phyloP scores from a whole-genome alignment of 2,329 filamentous ascomycete species.

The Huntiella decipiens region DNA sequence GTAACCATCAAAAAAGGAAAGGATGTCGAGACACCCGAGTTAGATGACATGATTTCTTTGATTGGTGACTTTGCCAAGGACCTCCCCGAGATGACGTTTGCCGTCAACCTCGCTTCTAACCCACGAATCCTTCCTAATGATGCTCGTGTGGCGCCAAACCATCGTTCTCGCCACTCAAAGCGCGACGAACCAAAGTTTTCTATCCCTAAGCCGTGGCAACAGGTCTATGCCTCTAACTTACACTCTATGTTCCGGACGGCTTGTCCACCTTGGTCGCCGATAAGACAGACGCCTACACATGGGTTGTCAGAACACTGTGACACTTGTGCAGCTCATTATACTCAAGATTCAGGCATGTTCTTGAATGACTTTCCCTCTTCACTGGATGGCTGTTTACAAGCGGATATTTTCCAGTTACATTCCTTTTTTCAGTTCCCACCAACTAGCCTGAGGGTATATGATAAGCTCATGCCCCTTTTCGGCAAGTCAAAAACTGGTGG shows the following conservation, averaged over 20 bases:
- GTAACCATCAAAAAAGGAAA: slow-evolving; percentile 19
- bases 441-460: slow-evolving; percentile 38
- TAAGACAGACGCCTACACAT: slow-evolving; percentile 1
- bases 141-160: neutral
- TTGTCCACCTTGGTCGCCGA: slow-evolving; percentile 44
- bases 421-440: slow-evolving; percentile 46
- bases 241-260: slow-evolving; percentile 27
- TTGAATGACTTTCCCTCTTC: slow-evolving; percentile 45
- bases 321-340: slow-evolving; percentile 22
- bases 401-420: slow-evolving; percentile 55
- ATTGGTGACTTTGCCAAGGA: slow-evolving; percentile 51
- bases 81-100: slow-evolving; percentile 66
- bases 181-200: neutral
- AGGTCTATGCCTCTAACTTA: slow-evolving; percentile 15
- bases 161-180: neutral
- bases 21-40: slow-evolving; percentile 17
- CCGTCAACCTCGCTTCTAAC: slow-evolving; percentile 63
- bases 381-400: slow-evolving; percentile 54
- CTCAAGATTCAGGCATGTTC: slow-evolving; percentile 41
- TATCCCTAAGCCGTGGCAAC: slow-evolving; percentile 3
- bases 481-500: slow-evolving; percentile 52
- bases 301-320: slow-evolving; percentile 5
- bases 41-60: slow-evolving; percentile 40
- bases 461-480: slow-evolving; percentile 54
- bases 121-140: slow-evolving; percentile 39